Evolutionary conservation across 2,329 filamentous ascomycete genomes (phyloP), one percentile per base, ranked within the genome.

Genomic region (Proliferodiscus dingleyae): DNA sequence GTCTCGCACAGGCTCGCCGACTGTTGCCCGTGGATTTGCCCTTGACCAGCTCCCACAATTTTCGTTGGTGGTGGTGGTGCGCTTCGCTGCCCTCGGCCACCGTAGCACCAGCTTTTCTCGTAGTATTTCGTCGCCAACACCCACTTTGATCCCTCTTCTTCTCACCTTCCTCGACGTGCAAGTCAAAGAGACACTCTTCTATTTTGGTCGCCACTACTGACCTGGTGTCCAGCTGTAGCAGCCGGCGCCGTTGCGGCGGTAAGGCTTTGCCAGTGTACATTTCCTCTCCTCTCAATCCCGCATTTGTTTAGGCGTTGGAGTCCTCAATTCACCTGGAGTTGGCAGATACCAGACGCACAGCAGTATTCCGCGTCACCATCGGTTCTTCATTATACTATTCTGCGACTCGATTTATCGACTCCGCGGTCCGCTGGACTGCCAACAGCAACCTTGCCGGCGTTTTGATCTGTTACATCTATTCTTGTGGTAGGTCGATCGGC

Each of bases 371-470:
- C 47, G 43, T 44, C 50, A 21, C 37, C 45, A 24, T 29, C 15
- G 26, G 37, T 44, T 47, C 45, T 45, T 41, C 32, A 33, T 43
- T 50, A 32, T 54, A 21, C 37, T 45, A 21, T 50, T 48, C 52
- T 45, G 37, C 56, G 59, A 64, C 60, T 62, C 61, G 57, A 57
- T 56, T 53, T 46, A 38, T 63, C 61, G 60, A 62, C 59, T 62
- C 59, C n/a, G 61, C 60, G 61, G 56, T 60, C 55, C 47, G 21
- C 45, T 37, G 41, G 52, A 51, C 56, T 62, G 60, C 60, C 46
- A 40, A 59, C 57, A 58, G 52, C 51, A 41, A 53, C 54, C 49
- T 54, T 22, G 33, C 42, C 41, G 51, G 45, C 54, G 47, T 54
- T 45, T 58, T 57, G 54, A 58, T 41, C 54, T 50, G 48, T 33